A percentile compares a stretch with the other conserved stretches of the same genome.
Evolutionary conservation across 179 eudicot genomes (phyloP).

Genomic region (Silene noctiflora): DNA sequence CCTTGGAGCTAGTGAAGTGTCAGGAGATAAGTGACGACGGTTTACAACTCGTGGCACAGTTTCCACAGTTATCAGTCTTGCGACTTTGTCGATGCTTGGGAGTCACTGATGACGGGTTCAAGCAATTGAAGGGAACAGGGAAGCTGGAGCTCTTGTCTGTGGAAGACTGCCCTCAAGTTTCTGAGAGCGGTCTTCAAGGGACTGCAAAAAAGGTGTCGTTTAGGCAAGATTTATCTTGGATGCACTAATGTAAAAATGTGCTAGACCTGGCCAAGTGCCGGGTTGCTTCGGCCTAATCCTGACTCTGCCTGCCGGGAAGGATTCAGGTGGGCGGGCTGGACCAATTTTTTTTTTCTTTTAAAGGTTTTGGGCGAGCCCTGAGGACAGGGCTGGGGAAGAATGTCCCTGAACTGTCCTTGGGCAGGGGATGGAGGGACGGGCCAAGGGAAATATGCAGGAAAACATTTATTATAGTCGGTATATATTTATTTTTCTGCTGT

Average conservation of each 20-base stretch:
- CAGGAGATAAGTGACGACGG: constrained; percentile 87
- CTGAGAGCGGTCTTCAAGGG: constrained; percentile 61
- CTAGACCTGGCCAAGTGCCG: background rate
- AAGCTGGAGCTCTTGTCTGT: constrained; percentile 53
- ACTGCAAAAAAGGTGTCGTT: constrained; percentile 59
- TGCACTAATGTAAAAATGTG: constrained; percentile 34
- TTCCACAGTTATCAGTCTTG: constrained; percentile 44
- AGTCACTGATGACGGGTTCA: constrained; percentile 68
- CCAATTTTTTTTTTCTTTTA: no score
- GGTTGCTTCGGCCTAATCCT: no score
- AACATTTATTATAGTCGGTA: no score
- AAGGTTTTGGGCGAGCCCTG: no score
- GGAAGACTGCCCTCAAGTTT: constrained; percentile 78
- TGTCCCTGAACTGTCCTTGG: no score
- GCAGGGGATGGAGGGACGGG: no score
- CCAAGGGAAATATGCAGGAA: no score
- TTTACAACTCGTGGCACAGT: constrained; percentile 47
- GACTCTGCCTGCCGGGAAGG: no score
- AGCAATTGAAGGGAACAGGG: constrained; percentile 49
- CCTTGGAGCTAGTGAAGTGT: constrained; percentile 69
- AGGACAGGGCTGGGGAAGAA: no score
- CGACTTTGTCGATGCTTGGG: constrained; percentile 71
- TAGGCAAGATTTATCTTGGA: constrained; percentile 85
- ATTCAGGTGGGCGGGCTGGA: no score
- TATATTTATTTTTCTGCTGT: no score